phyloP scores from a whole-genome alignment of 768 basidiomycete genomes.

The Hygrophorus pudorinus region DNA sequence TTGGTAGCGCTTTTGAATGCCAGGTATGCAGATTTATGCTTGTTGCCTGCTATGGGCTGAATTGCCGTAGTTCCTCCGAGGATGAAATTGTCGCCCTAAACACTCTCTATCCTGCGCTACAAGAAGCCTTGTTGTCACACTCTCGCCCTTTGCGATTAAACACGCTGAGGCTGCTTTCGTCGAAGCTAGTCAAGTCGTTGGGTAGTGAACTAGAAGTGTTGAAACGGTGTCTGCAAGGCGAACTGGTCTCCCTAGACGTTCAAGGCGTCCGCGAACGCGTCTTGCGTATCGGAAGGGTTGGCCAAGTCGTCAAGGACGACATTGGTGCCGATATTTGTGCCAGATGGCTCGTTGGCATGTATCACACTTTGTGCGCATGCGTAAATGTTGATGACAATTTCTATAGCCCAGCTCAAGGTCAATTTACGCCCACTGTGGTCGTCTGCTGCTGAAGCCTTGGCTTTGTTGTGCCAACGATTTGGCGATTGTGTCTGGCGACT shows the following conservation, averaged over 20 bases:
- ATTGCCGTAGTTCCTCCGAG: conserved; percentile 9
- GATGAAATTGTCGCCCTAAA: conserved; percentile 24
- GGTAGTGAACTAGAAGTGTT: conserved; percentile 42
- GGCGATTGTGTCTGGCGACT: conserved; percentile 65
- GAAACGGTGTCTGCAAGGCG: conserved; percentile 65
- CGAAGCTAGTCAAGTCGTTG: conserved; percentile 34
- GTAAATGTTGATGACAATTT: conserved; percentile 1
- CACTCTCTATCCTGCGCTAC: conserved; percentile 43
- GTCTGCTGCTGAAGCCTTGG: conserved; percentile 63
- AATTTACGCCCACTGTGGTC: conserved; percentile 88
- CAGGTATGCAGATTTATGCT: conserved; percentile 26
- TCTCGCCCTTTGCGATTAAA: conserved; percentile 55
- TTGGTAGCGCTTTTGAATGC: conserved; percentile 37
- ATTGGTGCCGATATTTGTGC: conserved; percentile 53
- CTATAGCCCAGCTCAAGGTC: conserved; percentile 80
- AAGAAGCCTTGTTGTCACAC: conserved; percentile 57
- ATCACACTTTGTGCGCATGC: not conserved
- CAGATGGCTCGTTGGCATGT: conserved; percentile 66
- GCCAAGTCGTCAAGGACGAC: conserved; percentile 44
- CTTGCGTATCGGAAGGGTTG: conserved; percentile 64
- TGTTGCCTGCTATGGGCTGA: not conserved
- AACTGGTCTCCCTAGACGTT: conserved; percentile 69
- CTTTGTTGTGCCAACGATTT: conserved; percentile 41
- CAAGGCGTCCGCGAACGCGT: conserved; percentile 81
- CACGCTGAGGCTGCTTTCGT: conserved; percentile 53